Conservation (phyloP, 2,329 filamentous ascomycete genomes). For the Cladosporium oxysporum region DNA sequence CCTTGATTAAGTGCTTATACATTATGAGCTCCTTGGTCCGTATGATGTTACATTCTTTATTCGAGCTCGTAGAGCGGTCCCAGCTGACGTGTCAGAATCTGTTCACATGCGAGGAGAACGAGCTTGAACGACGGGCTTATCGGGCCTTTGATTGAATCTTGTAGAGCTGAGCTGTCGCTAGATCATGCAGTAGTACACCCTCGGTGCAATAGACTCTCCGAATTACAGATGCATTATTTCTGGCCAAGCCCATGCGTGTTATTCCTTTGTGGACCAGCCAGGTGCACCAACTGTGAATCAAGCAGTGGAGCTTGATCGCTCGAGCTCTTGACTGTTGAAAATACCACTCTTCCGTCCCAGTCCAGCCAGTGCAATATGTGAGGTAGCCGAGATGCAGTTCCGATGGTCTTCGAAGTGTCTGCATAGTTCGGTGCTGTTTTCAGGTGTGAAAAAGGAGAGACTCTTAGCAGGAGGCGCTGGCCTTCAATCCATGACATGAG, state of each 20-base stretch:
- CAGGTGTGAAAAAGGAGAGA: background rate
- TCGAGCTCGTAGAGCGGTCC: background rate
- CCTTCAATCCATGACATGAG: background rate
- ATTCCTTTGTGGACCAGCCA: background rate
- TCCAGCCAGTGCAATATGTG: background rate
- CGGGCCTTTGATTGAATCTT: background rate
- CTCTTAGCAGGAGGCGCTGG: background rate
- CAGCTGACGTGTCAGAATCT: background rate
- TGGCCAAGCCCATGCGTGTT: background rate
- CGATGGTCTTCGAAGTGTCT: background rate
- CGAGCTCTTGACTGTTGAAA: background rate
- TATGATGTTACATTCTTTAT: background rate
- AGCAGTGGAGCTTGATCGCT: background rate
- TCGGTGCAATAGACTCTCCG: background rate
- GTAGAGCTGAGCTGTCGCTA: background rate
- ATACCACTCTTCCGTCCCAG: background rate
- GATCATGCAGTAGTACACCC: background rate
- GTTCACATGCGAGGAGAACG: background rate
- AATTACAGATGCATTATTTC: background rate
- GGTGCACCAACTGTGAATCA: background rate
- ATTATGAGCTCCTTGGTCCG: background rate
- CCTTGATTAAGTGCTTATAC: background rate
- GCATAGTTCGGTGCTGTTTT: background rate
- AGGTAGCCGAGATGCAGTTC: background rate
- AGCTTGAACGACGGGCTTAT: background rate